Conservation (phyloP, 257 asterid species). For the Solanum tacnaense region DNA sequence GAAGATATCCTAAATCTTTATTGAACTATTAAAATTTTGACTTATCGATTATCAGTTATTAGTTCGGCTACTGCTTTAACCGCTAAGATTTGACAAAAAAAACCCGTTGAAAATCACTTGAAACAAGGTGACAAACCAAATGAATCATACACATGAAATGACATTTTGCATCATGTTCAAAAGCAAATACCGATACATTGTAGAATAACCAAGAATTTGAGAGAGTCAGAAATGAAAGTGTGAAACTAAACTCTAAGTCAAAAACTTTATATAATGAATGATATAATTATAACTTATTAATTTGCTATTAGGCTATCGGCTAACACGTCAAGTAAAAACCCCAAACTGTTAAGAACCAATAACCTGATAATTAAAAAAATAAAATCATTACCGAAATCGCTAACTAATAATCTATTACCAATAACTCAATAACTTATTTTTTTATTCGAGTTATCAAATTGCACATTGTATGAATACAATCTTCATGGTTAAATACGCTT, state of each 20-base stretch:
- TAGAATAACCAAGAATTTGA: neutral
- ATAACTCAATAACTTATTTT: neutral
- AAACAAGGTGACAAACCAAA: no score
- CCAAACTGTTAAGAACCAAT: rapidly evolving
- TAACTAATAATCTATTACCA: neutral
- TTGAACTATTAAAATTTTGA: no score
- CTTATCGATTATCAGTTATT: no score
- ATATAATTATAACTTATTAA: no score
- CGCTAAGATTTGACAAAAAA: no score
- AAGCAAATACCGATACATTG: neutral
- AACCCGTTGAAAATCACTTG: neutral
- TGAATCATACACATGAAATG: no score
- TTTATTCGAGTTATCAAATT: neutral
- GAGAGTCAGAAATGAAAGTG: neutral
- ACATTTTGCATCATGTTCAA: neutral
- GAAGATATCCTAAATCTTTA: no score
- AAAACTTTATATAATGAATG: neutral
- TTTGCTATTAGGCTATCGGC: no score
- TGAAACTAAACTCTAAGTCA: no score
- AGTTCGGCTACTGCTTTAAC: neutral
- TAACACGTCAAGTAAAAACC: neutral
- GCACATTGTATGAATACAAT: neutral
- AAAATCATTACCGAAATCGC: neutral
- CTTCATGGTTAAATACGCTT: no score
- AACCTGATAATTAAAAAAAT: no score